Conservation (phyloP, 805 yeast species). For the Metschnikowia continentalis region DNA sequence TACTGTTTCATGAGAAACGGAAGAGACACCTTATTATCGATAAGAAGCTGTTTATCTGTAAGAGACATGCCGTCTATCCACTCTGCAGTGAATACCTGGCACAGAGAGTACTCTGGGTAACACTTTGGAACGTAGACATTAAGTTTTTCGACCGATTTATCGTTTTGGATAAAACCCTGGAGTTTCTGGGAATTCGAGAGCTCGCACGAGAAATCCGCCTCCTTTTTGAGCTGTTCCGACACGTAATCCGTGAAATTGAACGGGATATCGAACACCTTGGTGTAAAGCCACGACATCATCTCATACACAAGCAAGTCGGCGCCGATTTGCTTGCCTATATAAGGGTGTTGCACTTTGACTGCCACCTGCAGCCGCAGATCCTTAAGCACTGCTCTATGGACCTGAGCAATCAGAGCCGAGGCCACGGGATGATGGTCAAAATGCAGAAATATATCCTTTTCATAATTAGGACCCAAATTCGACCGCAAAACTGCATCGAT, state of each 20-base stretch:
- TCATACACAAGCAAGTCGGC: slow-evolving; percentile 61
- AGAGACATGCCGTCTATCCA: slow-evolving; percentile 74
- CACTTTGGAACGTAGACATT: slow-evolving; percentile 55
- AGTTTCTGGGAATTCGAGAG: slow-evolving; percentile 46
- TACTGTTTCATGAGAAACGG: slow-evolving; percentile 46
- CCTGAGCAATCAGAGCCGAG: slow-evolving; percentile 73
- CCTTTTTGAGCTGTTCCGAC: slow-evolving; percentile 53
- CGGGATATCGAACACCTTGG: slow-evolving; percentile 60
- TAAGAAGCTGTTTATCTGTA: slow-evolving; percentile 41
- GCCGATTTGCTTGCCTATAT: slow-evolving; percentile 54
- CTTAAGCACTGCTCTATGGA: slow-evolving; percentile 49
- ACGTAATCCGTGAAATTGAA: slow-evolving; percentile 54
- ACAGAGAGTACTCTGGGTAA: slow-evolving; percentile 43
- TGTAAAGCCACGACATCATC: slow-evolving; percentile 49
- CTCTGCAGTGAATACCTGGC: slow-evolving; percentile 58
- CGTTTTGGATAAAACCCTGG: slow-evolving; percentile 35
- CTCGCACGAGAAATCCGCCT: slow-evolving; percentile 60
- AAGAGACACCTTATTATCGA: slow-evolving; percentile 36
- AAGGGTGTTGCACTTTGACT: slow-evolving; percentile 61
- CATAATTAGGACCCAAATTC: slow-evolving; percentile 43
- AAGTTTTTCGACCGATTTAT: slow-evolving; percentile 32
- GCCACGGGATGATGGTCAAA: slow-evolving; percentile 63
- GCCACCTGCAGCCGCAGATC: slow-evolving; percentile 51
- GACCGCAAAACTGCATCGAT: slow-evolving; percentile 37
- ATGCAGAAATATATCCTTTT: slow-evolving; percentile 31